Conservation (phyloP, 2,329 filamentous ascomycete species). For the Neopestalotiopsis rosae region DNA sequence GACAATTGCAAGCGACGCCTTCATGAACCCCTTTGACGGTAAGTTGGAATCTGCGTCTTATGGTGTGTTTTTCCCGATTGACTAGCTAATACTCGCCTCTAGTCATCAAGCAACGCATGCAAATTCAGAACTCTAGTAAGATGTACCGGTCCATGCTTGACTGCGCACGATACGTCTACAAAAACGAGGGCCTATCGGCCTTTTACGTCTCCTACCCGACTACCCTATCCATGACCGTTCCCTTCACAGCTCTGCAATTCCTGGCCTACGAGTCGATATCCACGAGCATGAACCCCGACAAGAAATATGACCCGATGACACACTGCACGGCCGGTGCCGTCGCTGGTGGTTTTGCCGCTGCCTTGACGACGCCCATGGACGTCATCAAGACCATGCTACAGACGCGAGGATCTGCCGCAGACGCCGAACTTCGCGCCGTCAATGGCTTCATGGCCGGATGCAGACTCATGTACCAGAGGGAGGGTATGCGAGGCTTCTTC, state of each 20-base stretch:
- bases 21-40: constrained; percentile 99
- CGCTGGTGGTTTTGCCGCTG: constrained; percentile 91
- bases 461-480: constrained; percentile 79
- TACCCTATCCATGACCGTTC: constrained; percentile 97
- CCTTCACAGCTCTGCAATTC: constrained; percentile 96
- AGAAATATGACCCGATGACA: constrained; percentile 88
- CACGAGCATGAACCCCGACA: constrained; percentile 86
- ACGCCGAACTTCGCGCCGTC: constrained; percentile 83
- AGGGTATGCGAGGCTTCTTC: constrained; percentile 88
- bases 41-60: constrained; percentile 38
- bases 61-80: neutral
- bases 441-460: constrained; percentile 82
- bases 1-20: constrained; percentile 94
- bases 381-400: constrained; percentile 98
- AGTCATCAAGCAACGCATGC: constrained; percentile 99
- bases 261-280: constrained; percentile 97
- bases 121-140: constrained; percentile 89
- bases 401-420: constrained; percentile 83
- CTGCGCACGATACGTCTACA: constrained; percentile 88
- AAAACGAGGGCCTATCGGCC: constrained; percentile 82
- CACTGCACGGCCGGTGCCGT: constrained; percentile 93
- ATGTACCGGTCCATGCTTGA: constrained; percentile 85
- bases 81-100: constrained; percentile 19
- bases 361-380: constrained; percentile 93
- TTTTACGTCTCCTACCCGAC: constrained; percentile 99